phyloP scores from a whole-genome alignment of 176 grass and related monocot species.

The Bothriochloa decipiens region DNA sequence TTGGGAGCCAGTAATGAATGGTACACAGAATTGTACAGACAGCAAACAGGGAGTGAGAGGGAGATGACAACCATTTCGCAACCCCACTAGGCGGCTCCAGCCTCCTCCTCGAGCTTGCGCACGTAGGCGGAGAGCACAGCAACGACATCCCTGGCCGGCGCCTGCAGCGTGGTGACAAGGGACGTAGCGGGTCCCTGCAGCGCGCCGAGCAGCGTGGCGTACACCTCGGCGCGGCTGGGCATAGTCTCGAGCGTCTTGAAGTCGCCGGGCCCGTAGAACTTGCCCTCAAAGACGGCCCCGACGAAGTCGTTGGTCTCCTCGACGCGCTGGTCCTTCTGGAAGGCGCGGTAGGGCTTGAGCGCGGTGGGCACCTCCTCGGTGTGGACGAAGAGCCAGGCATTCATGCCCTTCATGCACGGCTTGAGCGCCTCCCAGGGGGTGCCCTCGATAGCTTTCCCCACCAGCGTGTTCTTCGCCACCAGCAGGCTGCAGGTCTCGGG shows the following conservation, averaged over 20 bases:
- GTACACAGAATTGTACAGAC: slow-evolving; percentile 50
- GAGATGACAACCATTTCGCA: slow-evolving; percentile 37
- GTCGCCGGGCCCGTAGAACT: slow-evolving; percentile 80
- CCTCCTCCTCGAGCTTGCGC: slow-evolving; percentile 71
- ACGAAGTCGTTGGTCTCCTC: slow-evolving; percentile 86
- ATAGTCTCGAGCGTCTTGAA: slow-evolving; percentile 92
- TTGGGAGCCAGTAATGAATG: slow-evolving; percentile 20
- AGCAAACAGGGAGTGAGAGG: background rate
- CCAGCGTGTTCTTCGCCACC: slow-evolving; percentile 86
- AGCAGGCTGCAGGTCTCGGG: slow-evolving; percentile 71
- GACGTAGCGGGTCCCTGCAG: slow-evolving; percentile 74
- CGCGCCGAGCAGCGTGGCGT: slow-evolving; percentile 76
- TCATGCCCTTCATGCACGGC: slow-evolving; percentile 94
- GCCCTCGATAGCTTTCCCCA: slow-evolving; percentile 92
- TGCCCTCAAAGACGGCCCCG: slow-evolving; percentile 90
- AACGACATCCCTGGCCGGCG: slow-evolving; percentile 62
- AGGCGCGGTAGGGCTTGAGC: slow-evolving; percentile 75
- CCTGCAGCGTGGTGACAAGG: slow-evolving; percentile 70
- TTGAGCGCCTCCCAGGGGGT: slow-evolving; percentile 80
- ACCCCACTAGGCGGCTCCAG: slow-evolving; percentile 27
- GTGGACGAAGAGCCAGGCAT: slow-evolving; percentile 95
- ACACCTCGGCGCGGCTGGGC: slow-evolving; percentile 86
- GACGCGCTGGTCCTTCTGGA: slow-evolving; percentile 89
- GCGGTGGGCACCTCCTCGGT: slow-evolving; percentile 86
- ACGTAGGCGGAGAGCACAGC: slow-evolving; percentile 67